A percentile compares a stretch with the other conserved stretches of the same genome.
These are phyloP conservation scores for Penicillium chermesinum DNA, from an alignment of 495 filamentous ascomycete genomes.

Conservation along the genomic window DNA sequence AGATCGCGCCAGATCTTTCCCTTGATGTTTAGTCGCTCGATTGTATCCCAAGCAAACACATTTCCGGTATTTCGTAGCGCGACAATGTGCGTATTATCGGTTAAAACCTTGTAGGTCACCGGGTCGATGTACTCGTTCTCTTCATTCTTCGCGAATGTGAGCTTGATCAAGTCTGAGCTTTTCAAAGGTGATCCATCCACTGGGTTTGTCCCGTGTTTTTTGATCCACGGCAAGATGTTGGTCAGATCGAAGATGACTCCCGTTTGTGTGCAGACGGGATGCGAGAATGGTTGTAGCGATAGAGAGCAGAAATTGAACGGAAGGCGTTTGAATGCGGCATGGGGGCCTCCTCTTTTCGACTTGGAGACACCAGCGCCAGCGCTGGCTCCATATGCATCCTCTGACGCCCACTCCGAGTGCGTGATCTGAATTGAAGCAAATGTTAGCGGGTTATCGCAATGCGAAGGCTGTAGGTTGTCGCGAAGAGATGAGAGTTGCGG, in stretches of 20 bases:
- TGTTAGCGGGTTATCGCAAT: constrained; percentile 17
- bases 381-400: constrained; percentile 75
- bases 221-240: constrained; percentile 86
- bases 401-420: constrained; percentile 92
- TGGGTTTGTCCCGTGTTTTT: constrained; percentile 86
- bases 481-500: neutral
- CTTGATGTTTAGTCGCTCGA: constrained; percentile 94
- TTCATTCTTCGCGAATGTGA: constrained; percentile 89
- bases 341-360: constrained; percentile 43
- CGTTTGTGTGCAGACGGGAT: constrained; percentile 73
- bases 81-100: constrained; percentile 96
- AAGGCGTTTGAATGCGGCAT: constrained; percentile 74
- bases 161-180: constrained; percentile 77
- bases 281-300: constrained; percentile 84
- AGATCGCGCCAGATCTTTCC: constrained; percentile 94
- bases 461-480: constrained; percentile 5
- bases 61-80: constrained; percentile 84
- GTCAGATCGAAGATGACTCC: constrained; percentile 84
- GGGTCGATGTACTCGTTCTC: constrained; percentile 92
- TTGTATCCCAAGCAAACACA: constrained; percentile 92
- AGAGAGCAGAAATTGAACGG: constrained; percentile 99
- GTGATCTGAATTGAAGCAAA: constrained; percentile 58
- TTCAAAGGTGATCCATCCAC: constrained; percentile 76
- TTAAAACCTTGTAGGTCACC: constrained; percentile 94
- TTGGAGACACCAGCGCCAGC: constrained; percentile 61